Percentiles rank a stretch among this genome's conserved stretches.
Conservation (phyloP, 2,329 filamentous ascomycete species). For the Curvularia verruculosa region DNA sequence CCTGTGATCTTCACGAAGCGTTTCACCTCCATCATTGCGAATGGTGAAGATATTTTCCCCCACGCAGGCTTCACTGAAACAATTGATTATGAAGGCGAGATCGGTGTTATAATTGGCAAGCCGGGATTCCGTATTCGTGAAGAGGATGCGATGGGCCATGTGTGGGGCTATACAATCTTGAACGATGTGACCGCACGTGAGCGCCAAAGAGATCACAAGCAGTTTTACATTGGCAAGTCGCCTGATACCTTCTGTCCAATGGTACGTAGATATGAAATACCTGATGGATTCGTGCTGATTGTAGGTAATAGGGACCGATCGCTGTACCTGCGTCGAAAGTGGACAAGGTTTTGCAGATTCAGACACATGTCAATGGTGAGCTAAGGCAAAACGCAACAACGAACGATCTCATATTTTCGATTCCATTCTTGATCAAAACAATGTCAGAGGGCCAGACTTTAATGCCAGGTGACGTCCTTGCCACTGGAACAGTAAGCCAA, state of each 20-base stretch:
- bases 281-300: no score
- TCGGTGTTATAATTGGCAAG: conserved; percentile 63
- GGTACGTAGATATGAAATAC: no score
- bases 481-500: no score
- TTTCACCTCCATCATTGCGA: conserved; percentile 59
- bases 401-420: no score
- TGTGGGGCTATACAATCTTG: conserved; percentile 64
- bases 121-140: conserved; percentile 54
- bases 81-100: conserved; percentile 63
- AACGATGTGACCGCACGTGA: conserved; percentile 45
- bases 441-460: no score
- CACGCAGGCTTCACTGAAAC: conserved; percentile 58
- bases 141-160: conserved; percentile 56
- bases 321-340: no score
- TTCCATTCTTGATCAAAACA: no score
- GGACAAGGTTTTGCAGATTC: no score
- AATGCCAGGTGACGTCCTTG: no score
- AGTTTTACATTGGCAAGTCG: conserved; percentile 65
- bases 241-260: conserved; percentile 63
- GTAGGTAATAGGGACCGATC: no score
- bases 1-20: conserved; percentile 65
- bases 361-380: no score
- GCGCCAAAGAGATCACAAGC: conserved; percentile 56
- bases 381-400: no score
- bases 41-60: conserved; percentile 55